Base-by-base conservation (phyloP, 768 basidiomycete species). In the Xerocomus spinulosus region DNA sequence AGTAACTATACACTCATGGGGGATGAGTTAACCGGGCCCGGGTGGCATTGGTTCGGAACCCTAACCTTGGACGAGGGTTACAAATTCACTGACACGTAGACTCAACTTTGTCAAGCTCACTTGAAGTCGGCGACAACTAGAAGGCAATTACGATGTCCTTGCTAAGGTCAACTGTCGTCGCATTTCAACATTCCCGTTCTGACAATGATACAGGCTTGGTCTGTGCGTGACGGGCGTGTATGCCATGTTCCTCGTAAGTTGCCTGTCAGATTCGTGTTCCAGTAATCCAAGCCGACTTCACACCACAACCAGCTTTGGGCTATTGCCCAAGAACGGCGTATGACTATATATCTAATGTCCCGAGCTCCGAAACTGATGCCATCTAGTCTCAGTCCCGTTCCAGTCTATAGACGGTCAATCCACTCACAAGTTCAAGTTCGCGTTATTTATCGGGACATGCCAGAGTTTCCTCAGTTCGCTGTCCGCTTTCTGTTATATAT, bases 301-400 rank as follows among this genome's bases (percentile, higher is more conserved):
- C 40, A 33, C 35, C 20, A 17, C 49, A 21, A 46, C 8, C 54
- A 92, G 90, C 66, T 92, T 42, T 91, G 92, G 92, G 92, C 89
- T 10, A 80, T 94, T 36, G 89, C 92, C 9, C 96, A 99, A 73
- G 96, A 98, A 72, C 77, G 94, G 68, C 66, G 94, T 96, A 68
- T 59, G 81, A 12, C 68, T 43, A 7, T 25, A 21, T 9, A 1
- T 26, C 23, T 17, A 29, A 28, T 36, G 5, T 42, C 29, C 17
- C 10, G 18, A 21, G 9, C n/a, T 26, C 46, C 25, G 20, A 35
- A 38, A n/a, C 42, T 53, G 30, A 54, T 20, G 14, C 17, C 32
- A 32, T 49, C 0, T 49, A 92, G 89, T 93, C 46, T 88, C 91
- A 23, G 88, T 89, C 24, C 89, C 91, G 14, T 92, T 93, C 69